phyloP scores from a whole-genome alignment of 148 eudicot genomes.

The Chenopodium berlandieri region DNA sequence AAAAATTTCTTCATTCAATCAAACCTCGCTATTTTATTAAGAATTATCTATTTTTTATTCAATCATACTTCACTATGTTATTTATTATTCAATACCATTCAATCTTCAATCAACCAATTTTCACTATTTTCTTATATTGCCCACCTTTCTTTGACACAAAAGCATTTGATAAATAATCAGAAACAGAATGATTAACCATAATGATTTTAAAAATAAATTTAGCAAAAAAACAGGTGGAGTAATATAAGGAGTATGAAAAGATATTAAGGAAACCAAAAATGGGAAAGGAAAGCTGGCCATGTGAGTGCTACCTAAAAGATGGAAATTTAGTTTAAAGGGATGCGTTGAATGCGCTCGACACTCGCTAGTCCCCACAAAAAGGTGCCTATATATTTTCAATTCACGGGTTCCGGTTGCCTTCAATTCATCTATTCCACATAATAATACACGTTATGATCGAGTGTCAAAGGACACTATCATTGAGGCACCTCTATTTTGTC shows the following conservation, averaged over 20 bases:
- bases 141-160: too few species aligned
- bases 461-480: conserved; percentile 27
- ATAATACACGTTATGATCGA: neutral
- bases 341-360: conserved; percentile 30
- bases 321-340: conserved; percentile 25
- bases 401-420: conserved; percentile 20
- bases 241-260: neutral
- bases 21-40: too few species aligned
- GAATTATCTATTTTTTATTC: too few species aligned
- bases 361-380: conserved; percentile 22
- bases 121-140: too few species aligned
- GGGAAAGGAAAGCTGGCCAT: conserved; percentile 12
- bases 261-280: neutral
- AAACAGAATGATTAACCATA: too few species aligned
- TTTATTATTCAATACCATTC: too few species aligned
- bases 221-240: neutral
- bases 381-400: conserved; percentile 3
- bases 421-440: neutral
- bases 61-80: too few species aligned
- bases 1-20: too few species aligned
- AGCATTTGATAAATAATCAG: too few species aligned
- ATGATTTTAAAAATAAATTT: too few species aligned
- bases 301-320: conserved; percentile 32
- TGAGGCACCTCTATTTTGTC: conserved; percentile 16
- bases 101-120: too few species aligned